Evolutionary conservation across 2,329 filamentous ascomycete genomes (phyloP).

Genomic region (Pestalotiopsis sp.): DNA sequence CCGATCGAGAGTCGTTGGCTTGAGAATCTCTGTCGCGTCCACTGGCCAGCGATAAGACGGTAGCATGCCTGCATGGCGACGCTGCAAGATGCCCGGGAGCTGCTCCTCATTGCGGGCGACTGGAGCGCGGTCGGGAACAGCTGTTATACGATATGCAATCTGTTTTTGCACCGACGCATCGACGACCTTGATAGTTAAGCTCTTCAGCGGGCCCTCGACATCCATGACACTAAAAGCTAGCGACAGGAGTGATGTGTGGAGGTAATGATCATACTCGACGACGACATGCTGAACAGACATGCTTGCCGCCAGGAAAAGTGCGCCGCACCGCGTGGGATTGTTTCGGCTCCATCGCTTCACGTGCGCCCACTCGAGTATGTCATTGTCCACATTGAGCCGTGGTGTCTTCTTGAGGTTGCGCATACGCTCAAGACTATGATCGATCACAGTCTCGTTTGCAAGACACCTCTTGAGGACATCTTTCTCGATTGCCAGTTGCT

Average conservation of each 20-base stretch:
- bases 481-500: background rate
- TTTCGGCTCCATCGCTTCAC: conserved; percentile 11
- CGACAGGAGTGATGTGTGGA: background rate
- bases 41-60: background rate
- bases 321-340: background rate
- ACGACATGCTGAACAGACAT: conserved; percentile 13
- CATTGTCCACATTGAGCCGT: conserved; percentile 8
- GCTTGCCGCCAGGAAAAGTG: conserved; percentile 11
- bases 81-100: background rate
- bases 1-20: background rate
- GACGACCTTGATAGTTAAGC: conserved; percentile 10
- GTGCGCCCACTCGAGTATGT: conserved; percentile 12
- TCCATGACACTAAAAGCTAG: conserved; percentile 10
- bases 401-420: conserved; percentile 6
- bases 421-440: conserved; percentile 4
- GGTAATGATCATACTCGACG: conserved; percentile 13
- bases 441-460: background rate
- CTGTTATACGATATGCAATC: background rate
- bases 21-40: background rate
- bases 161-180: background rate
- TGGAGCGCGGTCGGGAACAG: background rate
- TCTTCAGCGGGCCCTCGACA: background rate
- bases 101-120: background rate
- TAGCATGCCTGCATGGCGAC: conserved; percentile 4
- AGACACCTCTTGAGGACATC: background rate